phyloP scores from a whole-genome alignment of 805 yeast genomes.

The Danielozyma ontarioensis region DNA sequence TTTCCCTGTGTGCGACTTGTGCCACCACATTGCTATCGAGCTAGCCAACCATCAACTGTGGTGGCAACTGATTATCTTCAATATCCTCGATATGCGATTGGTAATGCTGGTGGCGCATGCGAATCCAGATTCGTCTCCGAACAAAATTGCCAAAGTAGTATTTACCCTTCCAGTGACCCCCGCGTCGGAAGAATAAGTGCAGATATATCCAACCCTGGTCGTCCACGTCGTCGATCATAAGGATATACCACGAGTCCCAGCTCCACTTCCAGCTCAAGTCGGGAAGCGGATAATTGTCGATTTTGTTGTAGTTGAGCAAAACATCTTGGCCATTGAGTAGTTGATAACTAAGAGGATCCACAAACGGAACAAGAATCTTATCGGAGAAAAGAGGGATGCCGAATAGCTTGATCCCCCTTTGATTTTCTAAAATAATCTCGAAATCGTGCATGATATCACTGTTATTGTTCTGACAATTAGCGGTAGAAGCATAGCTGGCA shows the following conservation, averaged over 20 bases:
- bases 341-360: slow-evolving; percentile 50
- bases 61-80: too few species aligned
- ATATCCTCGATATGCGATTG: neutral
- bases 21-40: too few species aligned
- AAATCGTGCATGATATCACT: slow-evolving; percentile 8
- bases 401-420: slow-evolving; percentile 47
- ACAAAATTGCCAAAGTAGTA: slow-evolving; percentile 55
- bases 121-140: slow-evolving; percentile 61
- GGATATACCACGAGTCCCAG: slow-evolving; percentile 70
- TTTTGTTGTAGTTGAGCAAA: slow-evolving; percentile 18
- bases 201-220: slow-evolving; percentile 84
- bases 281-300: slow-evolving; percentile 44
- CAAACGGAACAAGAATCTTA: slow-evolving; percentile 40
- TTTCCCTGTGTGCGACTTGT: too few species aligned
- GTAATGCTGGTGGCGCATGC: slow-evolving; percentile 26
- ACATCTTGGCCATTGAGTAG: slow-evolving; percentile 37
- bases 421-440: slow-evolving; percentile 49
- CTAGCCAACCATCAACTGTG: too few species aligned
- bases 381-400: slow-evolving; percentile 48
- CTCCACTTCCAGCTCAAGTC: slow-evolving; percentile 61
- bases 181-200: slow-evolving; percentile 38
- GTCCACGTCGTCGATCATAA: slow-evolving; percentile 68
- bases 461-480: too few species aligned
- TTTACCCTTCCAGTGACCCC: slow-evolving; percentile 58
- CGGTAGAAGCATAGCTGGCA: neutral